Base-by-base conservation (phyloP, 2,329 filamentous ascomycete genomes). In the Beauveria bassiana region DNA sequence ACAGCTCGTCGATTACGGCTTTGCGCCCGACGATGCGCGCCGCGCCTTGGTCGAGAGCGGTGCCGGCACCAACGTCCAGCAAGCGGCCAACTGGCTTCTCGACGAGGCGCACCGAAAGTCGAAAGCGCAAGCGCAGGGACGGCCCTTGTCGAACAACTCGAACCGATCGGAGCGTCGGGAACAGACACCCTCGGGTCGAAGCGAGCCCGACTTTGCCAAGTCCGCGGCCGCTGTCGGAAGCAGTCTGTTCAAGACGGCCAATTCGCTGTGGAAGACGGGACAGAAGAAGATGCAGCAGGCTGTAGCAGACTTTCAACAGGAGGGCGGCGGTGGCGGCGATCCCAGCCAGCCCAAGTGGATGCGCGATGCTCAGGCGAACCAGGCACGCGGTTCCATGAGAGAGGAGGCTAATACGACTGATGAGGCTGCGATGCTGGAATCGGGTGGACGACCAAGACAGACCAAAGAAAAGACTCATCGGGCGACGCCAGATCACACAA, bases 1-100 rank as follows among this genome's bases (percentile, higher is more conserved):
- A 10, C 91, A 98, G 71, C 78, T 99, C 28, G 86, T 97, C 3
- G 93, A 97, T 66, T 98, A 98, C 85, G 95, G 95, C 0, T 99
- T 99, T 68, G 86, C 91, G 0, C 82, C 86, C 0, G 90, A 96
- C 62, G 91, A 92, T 69, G 89, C 95, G n/a, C 83, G 84, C 59
- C 81, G 88, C 64, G 95, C 92, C 5, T 75, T 99, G 46, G 86
- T 86, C 12, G 88, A 91, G 68, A 96, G 90, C 38, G 88, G 91
- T 4, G 87, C 86, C 3, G 90, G 91, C 2, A 76, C 86, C 1
- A 89, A 97, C 70, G 85, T 96, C 10, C 91, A 96, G 72, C 88
- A 86, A 54, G 93, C 93, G 2, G 91, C 96, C 7, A 88, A 93
- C 46, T 96, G 89, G 86, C 81, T 99, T 10, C 77, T 99, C 42